A percentile compares a stretch with the other conserved stretches of the same genome.
These are phyloP conservation scores for Fraxinus americana DNA, from an alignment of 257 asterid genomes.

Conservation along the genomic window DNA sequence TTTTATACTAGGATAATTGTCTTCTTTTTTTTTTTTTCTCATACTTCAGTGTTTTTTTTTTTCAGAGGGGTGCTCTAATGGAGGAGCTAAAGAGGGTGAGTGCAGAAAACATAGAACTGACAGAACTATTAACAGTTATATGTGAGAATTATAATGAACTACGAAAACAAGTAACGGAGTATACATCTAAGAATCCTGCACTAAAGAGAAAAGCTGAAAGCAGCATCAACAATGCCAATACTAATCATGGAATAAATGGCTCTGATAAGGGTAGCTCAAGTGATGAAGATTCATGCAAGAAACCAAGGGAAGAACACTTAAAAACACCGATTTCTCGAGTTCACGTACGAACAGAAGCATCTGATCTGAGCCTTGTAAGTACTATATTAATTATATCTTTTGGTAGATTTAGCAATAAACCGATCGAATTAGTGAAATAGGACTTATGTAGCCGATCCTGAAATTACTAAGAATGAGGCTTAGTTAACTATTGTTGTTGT, in stretches of 20 bases:
- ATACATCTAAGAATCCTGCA: constrained; percentile 36
- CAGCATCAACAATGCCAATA: constrained; percentile 14
- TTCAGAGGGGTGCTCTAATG: constrained; percentile 56
- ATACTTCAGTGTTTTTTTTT: not conserved
- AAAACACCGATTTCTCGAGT: constrained; percentile 55
- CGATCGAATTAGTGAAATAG: too few relatives aligned
- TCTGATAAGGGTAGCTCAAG: constrained; percentile 63
- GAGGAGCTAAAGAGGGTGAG: constrained; percentile 71
- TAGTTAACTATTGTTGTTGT: too few relatives aligned
- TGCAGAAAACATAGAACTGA: constrained; percentile 77
- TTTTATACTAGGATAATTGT: too few relatives aligned
- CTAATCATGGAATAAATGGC: constrained; percentile 19
- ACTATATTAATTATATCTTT: not conserved
- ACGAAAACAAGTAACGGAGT: constrained; percentile 45
- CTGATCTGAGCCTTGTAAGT: constrained; percentile 85
- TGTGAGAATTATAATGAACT: constrained; percentile 65
- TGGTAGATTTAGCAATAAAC: too few relatives aligned
- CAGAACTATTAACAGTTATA: constrained; percentile 55
- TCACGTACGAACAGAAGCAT: constrained; percentile 55
- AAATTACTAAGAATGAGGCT: too few relatives aligned
- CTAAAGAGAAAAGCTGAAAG: constrained; percentile 52
- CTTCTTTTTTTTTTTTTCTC: not conserved
- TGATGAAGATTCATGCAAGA: constrained; percentile 67
- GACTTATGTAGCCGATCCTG: too few relatives aligned
- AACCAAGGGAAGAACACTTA: constrained; percentile 48